Conservation (phyloP, 352 stramenopile species). For the Peronospora farinosa region DNA sequence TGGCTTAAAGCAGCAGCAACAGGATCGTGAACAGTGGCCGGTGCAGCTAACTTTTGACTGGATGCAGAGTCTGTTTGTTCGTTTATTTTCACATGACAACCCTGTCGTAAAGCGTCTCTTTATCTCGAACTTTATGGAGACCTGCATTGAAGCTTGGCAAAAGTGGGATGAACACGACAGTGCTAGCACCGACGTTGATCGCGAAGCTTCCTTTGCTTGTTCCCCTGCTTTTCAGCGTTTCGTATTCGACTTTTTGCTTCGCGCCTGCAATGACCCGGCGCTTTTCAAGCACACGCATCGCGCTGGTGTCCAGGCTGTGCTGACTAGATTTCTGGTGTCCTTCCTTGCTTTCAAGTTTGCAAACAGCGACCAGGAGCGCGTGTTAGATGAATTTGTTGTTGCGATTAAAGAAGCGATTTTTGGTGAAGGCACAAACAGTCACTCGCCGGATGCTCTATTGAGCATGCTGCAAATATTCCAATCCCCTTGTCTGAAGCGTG, state of each 20-base stretch:
- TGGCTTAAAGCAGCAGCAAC: not conserved
- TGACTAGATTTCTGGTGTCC: constrained; percentile 32
- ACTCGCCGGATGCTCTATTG: constrained; percentile 68
- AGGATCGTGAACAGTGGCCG: constrained; percentile 29
- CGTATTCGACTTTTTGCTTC: constrained; percentile 46
- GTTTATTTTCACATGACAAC: constrained; percentile 74
- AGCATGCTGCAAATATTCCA: constrained; percentile 62
- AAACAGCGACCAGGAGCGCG: constrained; percentile 7
- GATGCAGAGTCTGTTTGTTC: constrained; percentile 63
- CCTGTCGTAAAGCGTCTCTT: constrained; percentile 68
- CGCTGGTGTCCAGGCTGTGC: constrained; percentile 29
- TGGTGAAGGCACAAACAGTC: constrained; percentile 33
- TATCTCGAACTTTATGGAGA: constrained; percentile 61
- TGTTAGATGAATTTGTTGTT: constrained; percentile 29
- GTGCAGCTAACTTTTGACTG: constrained; percentile 69
- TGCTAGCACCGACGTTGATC: constrained; percentile 13
- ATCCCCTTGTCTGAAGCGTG: constrained; percentile 18
- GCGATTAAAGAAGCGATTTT: constrained; percentile 50
- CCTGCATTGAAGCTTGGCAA: constrained; percentile 25
- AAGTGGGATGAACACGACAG: not conserved
- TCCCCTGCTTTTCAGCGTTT: constrained; percentile 46
- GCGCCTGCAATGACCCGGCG: constrained; percentile 56
- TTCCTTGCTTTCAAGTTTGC: constrained; percentile 36
- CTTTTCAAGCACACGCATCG: constrained; percentile 63
- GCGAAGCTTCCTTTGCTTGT: constrained; percentile 32